Evolutionary conservation across 108 stramenopile species (phyloP).

Genomic region (Cyclostephanos tholiformis): DNA sequence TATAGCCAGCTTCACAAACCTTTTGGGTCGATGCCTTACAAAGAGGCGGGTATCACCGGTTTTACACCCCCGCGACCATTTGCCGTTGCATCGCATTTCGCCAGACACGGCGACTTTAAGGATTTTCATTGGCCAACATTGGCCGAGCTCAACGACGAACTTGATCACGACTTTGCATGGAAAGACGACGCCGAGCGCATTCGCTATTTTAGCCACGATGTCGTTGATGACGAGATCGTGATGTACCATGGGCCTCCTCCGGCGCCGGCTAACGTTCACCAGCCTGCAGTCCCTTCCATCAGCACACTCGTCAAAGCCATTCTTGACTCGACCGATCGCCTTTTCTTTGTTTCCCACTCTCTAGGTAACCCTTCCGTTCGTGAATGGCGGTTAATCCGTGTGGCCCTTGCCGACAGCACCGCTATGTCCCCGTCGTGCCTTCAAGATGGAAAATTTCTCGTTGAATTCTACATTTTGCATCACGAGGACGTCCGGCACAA

Average conservation of each 20-base stretch:
- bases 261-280: background rate
- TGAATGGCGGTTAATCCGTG: constrained; percentile 15
- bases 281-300: background rate
- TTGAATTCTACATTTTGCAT: constrained; percentile 8
- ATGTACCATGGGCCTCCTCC: background rate
- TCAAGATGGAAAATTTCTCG: constrained; percentile 12
- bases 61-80: constrained; percentile 2
- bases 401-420: background rate
- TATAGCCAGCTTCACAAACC: constrained; percentile 3
- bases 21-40: background rate
- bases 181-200: background rate
- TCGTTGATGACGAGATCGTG: background rate
- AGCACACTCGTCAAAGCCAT: background rate
- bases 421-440: constrained; percentile 10
- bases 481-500: constrained; percentile 7
- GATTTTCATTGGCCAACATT: constrained; percentile 7
- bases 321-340: background rate
- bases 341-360: constrained; percentile 12
- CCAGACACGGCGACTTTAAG: too few relatives aligned
- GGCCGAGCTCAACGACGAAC: constrained; percentile 12
- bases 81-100: background rate
- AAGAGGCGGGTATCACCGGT: constrained; percentile 12
- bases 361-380: background rate
- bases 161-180: background rate
- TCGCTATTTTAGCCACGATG: background rate